Percentiles rank a stretch among this genome's conserved stretches.
Evolutionary conservation across 192 early-diverging fungal species (phyloP).

Genomic region (Linnemannia schmuckeri): DNA sequence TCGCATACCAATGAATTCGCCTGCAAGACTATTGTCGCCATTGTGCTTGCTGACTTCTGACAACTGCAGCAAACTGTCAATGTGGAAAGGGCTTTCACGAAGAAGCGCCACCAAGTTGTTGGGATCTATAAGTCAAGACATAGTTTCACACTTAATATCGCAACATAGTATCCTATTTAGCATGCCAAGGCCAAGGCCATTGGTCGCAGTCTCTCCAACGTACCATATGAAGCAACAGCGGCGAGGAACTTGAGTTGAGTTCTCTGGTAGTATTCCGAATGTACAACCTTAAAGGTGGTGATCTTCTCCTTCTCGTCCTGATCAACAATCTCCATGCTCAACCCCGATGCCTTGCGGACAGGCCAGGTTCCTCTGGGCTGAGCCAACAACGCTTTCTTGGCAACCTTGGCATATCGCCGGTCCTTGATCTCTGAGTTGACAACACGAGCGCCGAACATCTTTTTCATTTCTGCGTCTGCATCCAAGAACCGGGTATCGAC

Average conservation of each 20-base stretch:
- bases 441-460: constrained; percentile 91
- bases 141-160: background rate
- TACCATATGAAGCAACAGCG: constrained; percentile 75
- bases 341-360: constrained; percentile 62
- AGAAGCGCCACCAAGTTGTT: constrained; percentile 76
- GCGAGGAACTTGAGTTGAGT: constrained; percentile 81
- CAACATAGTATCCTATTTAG: background rate
- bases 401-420: constrained; percentile 62
- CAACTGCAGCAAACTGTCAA: constrained; percentile 86
- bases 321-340: constrained; percentile 63
- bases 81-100: constrained; percentile 88
- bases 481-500: constrained; percentile 80
- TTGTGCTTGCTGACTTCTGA: constrained; percentile 90
- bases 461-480: constrained; percentile 89
- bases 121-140: constrained; percentile 65
- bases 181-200: background rate
- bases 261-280: constrained; percentile 79
- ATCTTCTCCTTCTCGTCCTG: constrained; percentile 55
- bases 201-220: background rate
- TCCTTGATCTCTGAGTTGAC: constrained; percentile 69
- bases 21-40: constrained; percentile 83
- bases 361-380: constrained; percentile 82
- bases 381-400: constrained; percentile 71
- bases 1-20: constrained; percentile 79
- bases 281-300: constrained; percentile 71